Base-by-base conservation (phyloP, 306 rosid genomes). In the Begonia fuchsioides region DNA sequence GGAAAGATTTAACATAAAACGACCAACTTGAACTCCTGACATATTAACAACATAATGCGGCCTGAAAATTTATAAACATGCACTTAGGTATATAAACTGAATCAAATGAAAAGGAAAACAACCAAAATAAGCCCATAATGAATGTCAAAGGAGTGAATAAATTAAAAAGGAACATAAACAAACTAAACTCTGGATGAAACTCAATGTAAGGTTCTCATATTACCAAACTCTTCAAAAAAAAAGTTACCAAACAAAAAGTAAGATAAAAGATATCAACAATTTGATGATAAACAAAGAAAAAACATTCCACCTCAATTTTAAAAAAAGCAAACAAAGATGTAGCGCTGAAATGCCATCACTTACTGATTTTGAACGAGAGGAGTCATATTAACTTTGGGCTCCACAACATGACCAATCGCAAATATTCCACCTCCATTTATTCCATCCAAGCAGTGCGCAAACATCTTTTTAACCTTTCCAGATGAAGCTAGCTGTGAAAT, bases 361-460 rank as follows among this genome's bases (percentile, higher is more conserved):
- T 84, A 90, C 98, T 85, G 98, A 74, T 85, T 75, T 32, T 87
- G 80, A 40, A 90, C 78, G 71, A 90, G 65, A 1, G 94, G 94
- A 60, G 98, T 90, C 82, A 63, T 59, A 54, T 85, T 90, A 65
- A 90, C 98, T 81, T 77, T 69, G 50, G 98, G 98, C 54, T 81
- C 92, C 64, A 85, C 95, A 58, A 90, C 95, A 67, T 72, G 94
- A 53, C 98, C 98, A 57, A 90, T 81, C 20, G 95, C 98, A 72
- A 90, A 90, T 46, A 90, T 85, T 65, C 98, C 98, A 15, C 98
- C 98, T 55, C 95, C 98, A 72, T 77, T 85, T 58, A 61, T 67
- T 71, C 98, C 95, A 71, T 90, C 81, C 60, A 90, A 78, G 76
- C 98, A 90, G 69, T 90, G 98, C 62, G 98, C 98, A 81, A 90